Conservation (phyloP, 2,329 filamentous ascomycete genomes). For the Biscogniauxia sp. region DNA sequence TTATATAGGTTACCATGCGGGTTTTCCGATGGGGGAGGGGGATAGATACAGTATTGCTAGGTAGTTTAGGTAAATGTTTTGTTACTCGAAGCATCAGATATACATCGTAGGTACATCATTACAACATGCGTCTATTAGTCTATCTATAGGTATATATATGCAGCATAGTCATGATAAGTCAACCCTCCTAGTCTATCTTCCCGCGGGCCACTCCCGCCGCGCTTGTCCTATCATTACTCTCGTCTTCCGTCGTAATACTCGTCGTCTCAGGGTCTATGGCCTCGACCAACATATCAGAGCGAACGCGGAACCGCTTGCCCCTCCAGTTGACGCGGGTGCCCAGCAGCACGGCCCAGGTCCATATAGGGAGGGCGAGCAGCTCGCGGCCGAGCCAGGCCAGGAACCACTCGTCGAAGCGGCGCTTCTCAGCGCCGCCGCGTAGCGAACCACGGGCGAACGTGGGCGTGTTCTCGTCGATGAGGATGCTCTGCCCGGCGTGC, state of each 20-base stretch:
- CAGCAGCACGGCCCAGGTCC: constrained; percentile 86
- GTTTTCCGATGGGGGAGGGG: no score
- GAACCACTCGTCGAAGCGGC: constrained; percentile 70
- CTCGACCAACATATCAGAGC: constrained; percentile 77
- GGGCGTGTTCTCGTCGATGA: constrained; percentile 70
- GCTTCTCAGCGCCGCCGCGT: constrained; percentile 41
- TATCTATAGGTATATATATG: neutral
- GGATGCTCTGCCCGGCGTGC: constrained; percentile 69
- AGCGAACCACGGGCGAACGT: constrained; percentile 60
- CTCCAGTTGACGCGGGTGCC: constrained; percentile 87
- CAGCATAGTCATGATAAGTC: neutral
- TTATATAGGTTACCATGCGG: no score
- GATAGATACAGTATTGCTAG: no score
- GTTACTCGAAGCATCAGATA: no score
- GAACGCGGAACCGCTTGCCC: constrained; percentile 77
- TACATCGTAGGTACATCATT: neutral
- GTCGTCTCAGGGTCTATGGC: constrained; percentile 32
- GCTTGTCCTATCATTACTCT: neutral
- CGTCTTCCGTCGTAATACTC: neutral
- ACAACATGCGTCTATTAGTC: neutral
- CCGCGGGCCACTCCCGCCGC: no score
- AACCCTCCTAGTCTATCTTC: neutral
- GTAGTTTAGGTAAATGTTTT: no score
- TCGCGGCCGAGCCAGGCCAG: constrained; percentile 84
- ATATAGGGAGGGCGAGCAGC: constrained; percentile 79